phyloP scores from a whole-genome alignment of 108 stramenopile genomes.

The Aurantiochytrium sp. region DNA sequence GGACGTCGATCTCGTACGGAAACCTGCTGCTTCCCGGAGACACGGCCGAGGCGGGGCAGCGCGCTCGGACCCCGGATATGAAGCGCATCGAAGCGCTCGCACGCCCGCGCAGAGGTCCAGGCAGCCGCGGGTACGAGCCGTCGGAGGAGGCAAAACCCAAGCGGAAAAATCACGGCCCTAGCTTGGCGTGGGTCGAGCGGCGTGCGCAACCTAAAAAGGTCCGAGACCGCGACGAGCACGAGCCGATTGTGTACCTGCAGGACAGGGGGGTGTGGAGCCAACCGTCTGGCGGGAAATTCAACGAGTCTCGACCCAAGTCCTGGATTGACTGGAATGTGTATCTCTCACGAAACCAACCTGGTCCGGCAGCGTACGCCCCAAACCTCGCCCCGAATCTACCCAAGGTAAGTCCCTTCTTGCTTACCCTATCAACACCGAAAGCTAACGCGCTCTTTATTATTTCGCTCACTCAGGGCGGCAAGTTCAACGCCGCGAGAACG shows the following conservation, averaged over 20 bases:
- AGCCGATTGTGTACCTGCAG: neutral
- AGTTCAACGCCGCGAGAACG: neutral
- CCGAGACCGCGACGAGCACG: neutral
- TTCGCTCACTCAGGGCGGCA: neutral
- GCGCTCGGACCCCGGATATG: neutral
- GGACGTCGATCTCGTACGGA: too few relatives aligned
- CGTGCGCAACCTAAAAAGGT: neutral
- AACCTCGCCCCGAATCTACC: neutral
- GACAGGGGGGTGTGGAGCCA: neutral
- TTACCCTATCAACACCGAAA: too few relatives aligned
- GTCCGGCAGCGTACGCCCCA: neutral
- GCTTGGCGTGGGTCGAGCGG: neutral
- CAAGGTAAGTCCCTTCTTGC: conserved; percentile 15
- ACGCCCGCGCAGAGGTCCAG: neutral
- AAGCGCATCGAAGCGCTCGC: neutral
- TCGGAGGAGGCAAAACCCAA: neutral
- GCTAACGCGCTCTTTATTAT: neutral
- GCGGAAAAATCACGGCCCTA: neutral
- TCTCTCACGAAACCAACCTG: neutral
- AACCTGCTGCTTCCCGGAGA: too few relatives aligned
- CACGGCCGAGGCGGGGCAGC: too few relatives aligned
- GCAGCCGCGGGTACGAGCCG: neutral
- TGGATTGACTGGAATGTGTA: conserved; percentile 19
- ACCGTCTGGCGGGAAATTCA: neutral
- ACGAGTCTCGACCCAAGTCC: neutral